A percentile compares a stretch with the other conserved stretches of the same genome.
phyloP scores from a whole-genome alignment of 805 yeast species.

The Cyberlindnera japonica region DNA sequence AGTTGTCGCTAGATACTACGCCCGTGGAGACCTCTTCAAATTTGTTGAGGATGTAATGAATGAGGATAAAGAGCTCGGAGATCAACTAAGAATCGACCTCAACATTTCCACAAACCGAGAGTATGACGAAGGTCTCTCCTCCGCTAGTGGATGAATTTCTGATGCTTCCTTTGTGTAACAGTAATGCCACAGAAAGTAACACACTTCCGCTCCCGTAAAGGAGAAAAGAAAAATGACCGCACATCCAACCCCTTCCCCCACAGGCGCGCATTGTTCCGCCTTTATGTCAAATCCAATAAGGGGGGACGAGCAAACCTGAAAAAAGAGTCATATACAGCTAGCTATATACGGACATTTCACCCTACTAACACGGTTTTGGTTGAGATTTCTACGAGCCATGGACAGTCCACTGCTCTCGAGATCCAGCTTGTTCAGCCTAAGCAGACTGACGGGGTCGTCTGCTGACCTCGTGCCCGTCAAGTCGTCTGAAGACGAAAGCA shows the following conservation, averaged over 20 bases:
- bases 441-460: not conserved
- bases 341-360: too few relatives aligned
- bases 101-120: constrained; percentile 8
- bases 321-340: too few relatives aligned
- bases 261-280: too few relatives aligned
- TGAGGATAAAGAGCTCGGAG: constrained; percentile 40
- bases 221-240: too few relatives aligned
- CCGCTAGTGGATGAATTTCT: not conserved
- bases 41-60: constrained; percentile 38
- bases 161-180: too few relatives aligned
- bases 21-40: constrained; percentile 39
- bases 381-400: constrained; percentile 4
- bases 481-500: not conserved
- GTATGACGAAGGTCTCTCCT: not conserved
- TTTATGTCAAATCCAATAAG: too few relatives aligned
- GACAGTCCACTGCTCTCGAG: constrained; percentile 8
- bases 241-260: too few relatives aligned
- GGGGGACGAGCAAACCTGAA: too few relatives aligned
- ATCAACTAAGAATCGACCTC: constrained; percentile 31
- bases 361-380: too few relatives aligned
- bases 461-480: constrained; percentile 3
- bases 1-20: constrained; percentile 41
- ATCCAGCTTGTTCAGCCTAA: constrained; percentile 7
- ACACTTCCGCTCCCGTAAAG: too few relatives aligned
- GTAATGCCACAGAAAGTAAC: too few relatives aligned